These are phyloP conservation scores for Starmerella asiatica DNA, from an alignment of 805 yeast genomes.

Conservation along the genomic window DNA sequence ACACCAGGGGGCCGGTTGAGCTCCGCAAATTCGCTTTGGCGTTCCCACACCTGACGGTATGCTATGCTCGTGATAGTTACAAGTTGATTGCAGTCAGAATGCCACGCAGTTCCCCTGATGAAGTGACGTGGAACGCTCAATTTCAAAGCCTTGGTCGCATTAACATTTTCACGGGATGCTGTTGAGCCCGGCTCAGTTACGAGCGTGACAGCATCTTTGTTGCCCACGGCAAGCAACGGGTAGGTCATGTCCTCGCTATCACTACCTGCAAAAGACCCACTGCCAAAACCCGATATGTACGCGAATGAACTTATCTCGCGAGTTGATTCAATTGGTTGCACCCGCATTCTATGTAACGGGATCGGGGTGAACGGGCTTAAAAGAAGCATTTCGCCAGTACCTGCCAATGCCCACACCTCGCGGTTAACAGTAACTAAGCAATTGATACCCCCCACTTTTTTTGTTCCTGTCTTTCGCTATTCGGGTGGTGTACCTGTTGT, in stretches of 20 bases:
- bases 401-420: constrained; percentile 19
- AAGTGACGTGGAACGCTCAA: background rate
- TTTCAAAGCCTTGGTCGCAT: constrained; percentile 2
- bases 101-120: constrained; percentile 6
- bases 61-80: background rate
- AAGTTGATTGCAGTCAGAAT: constrained; percentile 6
- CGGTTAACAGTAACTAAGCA: background rate
- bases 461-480: too few relatives aligned
- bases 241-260: constrained; percentile 5
- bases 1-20: too few relatives aligned
- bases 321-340: background rate
- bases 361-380: background rate
- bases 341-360: constrained; percentile 5
- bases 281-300: too few relatives aligned
- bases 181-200: constrained; percentile 8
- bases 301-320: constrained; percentile 2
- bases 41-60: constrained; percentile 1
- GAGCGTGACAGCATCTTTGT: constrained; percentile 15
- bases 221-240: constrained; percentile 15
- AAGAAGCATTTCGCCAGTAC: constrained; percentile 12
- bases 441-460: too few relatives aligned
- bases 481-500: too few relatives aligned
- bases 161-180: background rate
- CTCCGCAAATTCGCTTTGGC: background rate
- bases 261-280: too few relatives aligned